Conservation (phyloP, 352 stramenopile genomes). For the Globisporangium emineosum region DNA sequence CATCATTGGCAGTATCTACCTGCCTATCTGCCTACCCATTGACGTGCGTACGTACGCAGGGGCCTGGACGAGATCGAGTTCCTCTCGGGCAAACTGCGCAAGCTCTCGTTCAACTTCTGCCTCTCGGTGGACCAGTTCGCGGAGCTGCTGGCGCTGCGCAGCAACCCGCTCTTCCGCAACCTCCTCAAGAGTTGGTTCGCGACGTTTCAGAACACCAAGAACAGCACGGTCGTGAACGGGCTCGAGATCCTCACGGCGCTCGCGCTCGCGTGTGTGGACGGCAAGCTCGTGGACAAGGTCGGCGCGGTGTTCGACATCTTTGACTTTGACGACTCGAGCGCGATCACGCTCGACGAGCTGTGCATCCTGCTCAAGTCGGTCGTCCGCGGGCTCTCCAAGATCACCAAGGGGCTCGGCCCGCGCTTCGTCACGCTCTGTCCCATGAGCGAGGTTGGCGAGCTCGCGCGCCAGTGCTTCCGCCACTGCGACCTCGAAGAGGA, state of each 20-base stretch:
- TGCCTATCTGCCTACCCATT: no score
- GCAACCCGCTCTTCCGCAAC: conserved; percentile 52
- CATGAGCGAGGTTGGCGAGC: conserved; percentile 54
- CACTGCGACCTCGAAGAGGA: conserved; percentile 66
- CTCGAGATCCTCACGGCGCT: conserved; percentile 67
- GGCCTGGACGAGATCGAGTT: conserved; percentile 52
- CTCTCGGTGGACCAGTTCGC: conserved; percentile 60
- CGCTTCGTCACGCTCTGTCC: conserved; percentile 50
- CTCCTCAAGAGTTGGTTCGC: conserved; percentile 61
- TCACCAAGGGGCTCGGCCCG: conserved; percentile 57
- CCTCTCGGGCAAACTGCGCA: conserved; percentile 49
- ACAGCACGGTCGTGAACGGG: conserved; percentile 60
- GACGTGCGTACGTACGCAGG: conserved; percentile 20
- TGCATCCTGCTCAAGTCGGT: conserved; percentile 72
- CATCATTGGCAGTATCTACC: no score
- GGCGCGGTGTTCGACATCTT: conserved; percentile 70
- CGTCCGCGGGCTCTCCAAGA: conserved; percentile 61
- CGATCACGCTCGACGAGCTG: conserved; percentile 75
- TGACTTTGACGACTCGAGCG: conserved; percentile 63
- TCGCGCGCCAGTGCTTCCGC: conserved; percentile 61
- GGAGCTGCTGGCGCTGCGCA: conserved; percentile 56
- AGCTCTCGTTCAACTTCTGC: conserved; percentile 77
- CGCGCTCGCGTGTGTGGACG: conserved; percentile 43
- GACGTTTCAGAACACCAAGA: conserved; percentile 63
- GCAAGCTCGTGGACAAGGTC: conserved; percentile 57